These are phyloP conservation scores for Calophaca sinica DNA, from an alignment of 306 rosid species.

Conservation along the genomic window DNA sequence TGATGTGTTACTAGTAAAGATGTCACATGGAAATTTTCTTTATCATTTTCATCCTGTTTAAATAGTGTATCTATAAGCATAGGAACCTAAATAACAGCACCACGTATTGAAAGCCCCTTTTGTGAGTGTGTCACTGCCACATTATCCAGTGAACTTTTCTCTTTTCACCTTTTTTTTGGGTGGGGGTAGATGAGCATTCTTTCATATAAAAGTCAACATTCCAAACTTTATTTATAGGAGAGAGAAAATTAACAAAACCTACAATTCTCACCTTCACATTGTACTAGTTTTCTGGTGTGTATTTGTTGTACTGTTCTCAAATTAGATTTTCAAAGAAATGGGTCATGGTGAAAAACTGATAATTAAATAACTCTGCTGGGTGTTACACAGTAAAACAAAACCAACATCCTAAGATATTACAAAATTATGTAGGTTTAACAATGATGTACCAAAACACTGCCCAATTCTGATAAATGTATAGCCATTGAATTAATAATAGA, in stretches of 20 bases:
- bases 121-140: background rate
- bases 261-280: background rate
- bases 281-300: constrained; percentile 26
- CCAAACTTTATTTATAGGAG: background rate
- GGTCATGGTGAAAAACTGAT: constrained; percentile 8
- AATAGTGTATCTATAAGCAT: background rate
- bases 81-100: constrained; percentile 3
- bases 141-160: background rate
- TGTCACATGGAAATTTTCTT: background rate
- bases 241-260: background rate
- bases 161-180: no score
- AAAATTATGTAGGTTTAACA: background rate
- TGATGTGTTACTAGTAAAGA: constrained; percentile 1
- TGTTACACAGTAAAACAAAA: constrained; percentile 1
- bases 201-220: constrained; percentile 1
- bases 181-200: background rate
- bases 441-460: constrained; percentile 19
- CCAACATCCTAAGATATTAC: constrained; percentile 5
- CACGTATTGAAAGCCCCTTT: background rate
- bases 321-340: constrained; percentile 34
- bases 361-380: constrained; percentile 25
- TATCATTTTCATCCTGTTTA: background rate
- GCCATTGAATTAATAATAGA: background rate
- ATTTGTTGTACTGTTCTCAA: background rate
- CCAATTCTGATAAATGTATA: background rate